phyloP scores from a whole-genome alignment of 208 protist species.

The Leishmania major region DNA sequence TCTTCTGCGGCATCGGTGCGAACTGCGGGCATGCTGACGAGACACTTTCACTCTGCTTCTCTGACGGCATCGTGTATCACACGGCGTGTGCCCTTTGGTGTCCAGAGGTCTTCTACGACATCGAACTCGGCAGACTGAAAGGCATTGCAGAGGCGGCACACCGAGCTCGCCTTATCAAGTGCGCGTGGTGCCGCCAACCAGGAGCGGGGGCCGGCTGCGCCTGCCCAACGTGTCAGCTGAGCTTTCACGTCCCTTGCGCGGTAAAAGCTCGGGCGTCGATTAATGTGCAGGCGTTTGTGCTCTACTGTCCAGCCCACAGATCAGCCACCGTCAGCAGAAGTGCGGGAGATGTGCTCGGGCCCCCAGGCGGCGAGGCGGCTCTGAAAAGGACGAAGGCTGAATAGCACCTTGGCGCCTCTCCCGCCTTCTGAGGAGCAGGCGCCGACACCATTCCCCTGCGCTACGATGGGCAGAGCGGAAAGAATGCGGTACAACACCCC shows the following conservation, averaged over 20 bases:
- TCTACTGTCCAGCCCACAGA: constrained; percentile 28
- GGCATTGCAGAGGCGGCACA: constrained; percentile 35
- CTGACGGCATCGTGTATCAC: constrained; percentile 42
- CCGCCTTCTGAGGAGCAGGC: neutral
- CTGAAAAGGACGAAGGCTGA: neutral
- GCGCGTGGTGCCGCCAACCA: constrained; percentile 46
- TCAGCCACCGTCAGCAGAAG: neutral
- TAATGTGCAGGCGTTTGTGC: constrained; percentile 18
- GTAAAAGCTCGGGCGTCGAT: constrained; percentile 24
- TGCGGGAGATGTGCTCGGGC: neutral
- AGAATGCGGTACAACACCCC: neutral
- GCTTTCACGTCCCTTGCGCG: constrained; percentile 72
- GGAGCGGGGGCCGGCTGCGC: constrained; percentile 59
- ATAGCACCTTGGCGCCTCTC: neutral
- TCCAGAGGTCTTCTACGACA: constrained; percentile 73
- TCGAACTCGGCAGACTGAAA: constrained; percentile 16
- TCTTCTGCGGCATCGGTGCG: constrained; percentile 9
- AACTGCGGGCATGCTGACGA: neutral
- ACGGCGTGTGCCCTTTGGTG: constrained; percentile 73
- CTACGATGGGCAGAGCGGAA: neutral
- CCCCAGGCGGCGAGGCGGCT: neutral
- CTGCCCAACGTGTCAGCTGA: constrained; percentile 37
- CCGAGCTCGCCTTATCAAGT: constrained; percentile 44
- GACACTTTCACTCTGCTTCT: neutral
- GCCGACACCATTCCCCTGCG: neutral